These are phyloP conservation scores for Neltuma alba DNA, from an alignment of 306 rosid genomes.

Conservation along the genomic window DNA sequence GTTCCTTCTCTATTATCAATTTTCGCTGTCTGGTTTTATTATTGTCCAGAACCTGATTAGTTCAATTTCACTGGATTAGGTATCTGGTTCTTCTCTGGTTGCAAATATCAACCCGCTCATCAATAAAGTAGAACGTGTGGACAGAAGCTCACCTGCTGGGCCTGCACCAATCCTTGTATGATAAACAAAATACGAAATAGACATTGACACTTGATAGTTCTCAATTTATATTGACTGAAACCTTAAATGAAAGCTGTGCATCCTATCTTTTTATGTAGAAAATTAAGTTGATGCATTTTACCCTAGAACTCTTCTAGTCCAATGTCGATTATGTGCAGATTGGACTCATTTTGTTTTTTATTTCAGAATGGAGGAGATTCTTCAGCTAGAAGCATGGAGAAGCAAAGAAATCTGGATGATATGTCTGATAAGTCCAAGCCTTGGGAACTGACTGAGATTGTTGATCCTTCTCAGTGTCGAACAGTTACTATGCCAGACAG, in stretches of 20 bases:
- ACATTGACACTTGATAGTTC: neutral
- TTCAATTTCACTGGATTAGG: constrained; percentile 41
- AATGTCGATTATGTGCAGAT: constrained; percentile 10
- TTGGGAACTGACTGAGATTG: constrained; percentile 63
- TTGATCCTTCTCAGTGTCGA: constrained; percentile 56
- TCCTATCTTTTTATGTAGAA: constrained; percentile 11
- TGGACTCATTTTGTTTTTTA: constrained; percentile 3
- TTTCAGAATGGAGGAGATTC: constrained; percentile 55
- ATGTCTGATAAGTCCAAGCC: constrained; percentile 52
- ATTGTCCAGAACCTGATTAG: constrained; percentile 17
- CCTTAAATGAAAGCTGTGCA: neutral
- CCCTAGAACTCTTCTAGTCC: neutral
- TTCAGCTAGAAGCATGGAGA: constrained; percentile 51
- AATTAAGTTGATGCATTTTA: constrained; percentile 3
- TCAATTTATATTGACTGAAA: neutral
- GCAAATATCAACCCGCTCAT: constrained; percentile 49
- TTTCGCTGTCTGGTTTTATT: constrained; percentile 26
- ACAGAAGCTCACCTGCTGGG: constrained; percentile 64
- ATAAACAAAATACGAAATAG: constrained; percentile 4
- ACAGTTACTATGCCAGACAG: constrained; percentile 61
- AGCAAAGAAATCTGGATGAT: constrained; percentile 59
- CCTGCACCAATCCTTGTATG: constrained; percentile 62
- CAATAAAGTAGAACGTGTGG: constrained; percentile 52
- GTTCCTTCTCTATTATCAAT: neutral
- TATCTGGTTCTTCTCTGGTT: constrained; percentile 51